Percentiles rank a stretch among this genome's conserved stretches.
Conservation (phyloP, 192 early-diverging fungal genomes). For the Cladochytrium replicatum region DNA sequence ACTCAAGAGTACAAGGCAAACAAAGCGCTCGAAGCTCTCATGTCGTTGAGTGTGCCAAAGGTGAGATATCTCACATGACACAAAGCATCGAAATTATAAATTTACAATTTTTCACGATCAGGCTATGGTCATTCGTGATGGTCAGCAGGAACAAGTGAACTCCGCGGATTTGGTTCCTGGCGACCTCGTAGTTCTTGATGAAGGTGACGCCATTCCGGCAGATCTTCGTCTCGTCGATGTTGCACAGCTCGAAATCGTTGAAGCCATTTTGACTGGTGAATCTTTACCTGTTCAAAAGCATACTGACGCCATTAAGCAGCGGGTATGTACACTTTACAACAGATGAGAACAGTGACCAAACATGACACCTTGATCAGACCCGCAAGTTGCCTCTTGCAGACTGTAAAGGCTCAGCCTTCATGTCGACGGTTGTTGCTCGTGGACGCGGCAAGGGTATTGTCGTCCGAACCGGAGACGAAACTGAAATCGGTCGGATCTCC, state of each 20-base stretch:
- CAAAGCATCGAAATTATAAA: no score
- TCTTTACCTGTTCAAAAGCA: conserved; percentile 71
- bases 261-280: conserved; percentile 90
- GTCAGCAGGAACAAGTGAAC: conserved; percentile 57
- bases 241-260: conserved; percentile 85
- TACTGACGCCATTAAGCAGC: conserved; percentile 52
- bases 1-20: conserved; percentile 88
- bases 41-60: conserved; percentile 74
- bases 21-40: conserved; percentile 87
- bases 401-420: conserved; percentile 94
- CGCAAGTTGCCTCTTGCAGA: conserved; percentile 73
- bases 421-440: conserved; percentile 84
- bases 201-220: conserved; percentile 89
- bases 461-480: conserved; percentile 72
- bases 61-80: no score
- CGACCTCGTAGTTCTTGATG: conserved; percentile 84
- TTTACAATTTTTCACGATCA: conserved; percentile 11
- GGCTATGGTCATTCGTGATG: conserved; percentile 77
- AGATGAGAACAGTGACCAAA: neutral
- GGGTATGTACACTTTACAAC: conserved; percentile 26
- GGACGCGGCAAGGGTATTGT: conserved; percentile 90
- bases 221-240: conserved; percentile 75
- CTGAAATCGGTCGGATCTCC: conserved; percentile 94
- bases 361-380: conserved; percentile 25
- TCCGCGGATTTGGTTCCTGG: conserved; percentile 78